Evolutionary conservation across 495 filamentous ascomycete genomes (phyloP).

Genomic region (Baudoinia panamericana): DNA sequence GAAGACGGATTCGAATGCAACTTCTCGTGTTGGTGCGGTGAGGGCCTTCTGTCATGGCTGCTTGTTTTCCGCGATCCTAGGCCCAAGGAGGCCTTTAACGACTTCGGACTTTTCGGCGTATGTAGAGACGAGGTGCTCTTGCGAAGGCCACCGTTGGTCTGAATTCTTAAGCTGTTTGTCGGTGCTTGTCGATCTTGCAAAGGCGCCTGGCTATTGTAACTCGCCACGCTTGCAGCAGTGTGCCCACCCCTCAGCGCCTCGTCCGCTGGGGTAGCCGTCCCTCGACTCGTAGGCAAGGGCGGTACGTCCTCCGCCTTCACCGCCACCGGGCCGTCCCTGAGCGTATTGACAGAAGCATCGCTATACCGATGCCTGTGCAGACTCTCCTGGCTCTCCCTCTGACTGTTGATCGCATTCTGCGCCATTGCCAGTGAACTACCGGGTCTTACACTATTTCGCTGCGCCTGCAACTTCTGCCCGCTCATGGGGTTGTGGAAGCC

Average conservation of each 20-base stretch:
- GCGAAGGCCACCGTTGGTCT: constrained; percentile 1
- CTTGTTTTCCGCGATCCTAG: constrained; percentile 26
- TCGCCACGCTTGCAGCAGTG: constrained; percentile 11
- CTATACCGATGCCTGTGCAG: constrained; percentile 25
- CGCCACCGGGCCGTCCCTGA: constrained; percentile 7
- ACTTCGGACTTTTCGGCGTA: constrained; percentile 8
- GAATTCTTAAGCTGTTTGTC: not conserved
- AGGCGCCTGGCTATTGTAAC: constrained; percentile 9
- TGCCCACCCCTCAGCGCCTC: not conserved
- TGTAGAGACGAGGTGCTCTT: not conserved
- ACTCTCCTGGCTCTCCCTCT: constrained; percentile 36
- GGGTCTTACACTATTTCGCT: constrained; percentile 43
- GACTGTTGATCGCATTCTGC: constrained; percentile 28
- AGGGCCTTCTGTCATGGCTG: constrained; percentile 22
- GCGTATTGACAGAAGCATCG: constrained; percentile 18
- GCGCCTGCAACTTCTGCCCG: constrained; percentile 84
- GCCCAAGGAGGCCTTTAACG: constrained; percentile 11
- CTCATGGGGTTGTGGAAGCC: constrained; percentile 96
- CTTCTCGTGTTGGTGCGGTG: constrained; percentile 53
- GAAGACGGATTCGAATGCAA: constrained; percentile 65
- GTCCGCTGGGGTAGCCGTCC: constrained; percentile 10
- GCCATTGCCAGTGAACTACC: constrained; percentile 33
- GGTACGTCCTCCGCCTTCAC: constrained; percentile 10
- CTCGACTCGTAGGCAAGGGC: constrained; percentile 17
- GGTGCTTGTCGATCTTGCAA: constrained; percentile 1